Conservation (phyloP, 768 basidiomycete species). For the Lactifluus piperatus region DNA sequence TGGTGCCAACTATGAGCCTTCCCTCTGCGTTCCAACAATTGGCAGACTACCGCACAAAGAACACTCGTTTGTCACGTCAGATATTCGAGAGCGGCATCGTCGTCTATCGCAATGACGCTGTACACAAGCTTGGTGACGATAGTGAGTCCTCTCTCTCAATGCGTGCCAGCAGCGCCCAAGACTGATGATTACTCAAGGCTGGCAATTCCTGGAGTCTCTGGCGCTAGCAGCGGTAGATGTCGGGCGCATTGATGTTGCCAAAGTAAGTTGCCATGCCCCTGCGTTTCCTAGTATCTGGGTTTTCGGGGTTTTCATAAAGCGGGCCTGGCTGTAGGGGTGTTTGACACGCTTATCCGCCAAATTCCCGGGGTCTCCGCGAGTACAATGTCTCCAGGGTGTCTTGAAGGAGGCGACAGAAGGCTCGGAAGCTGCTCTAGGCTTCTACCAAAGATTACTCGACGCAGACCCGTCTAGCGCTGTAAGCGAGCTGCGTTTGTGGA, state of each 20-base stretch:
- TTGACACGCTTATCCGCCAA: constrained; percentile 49
- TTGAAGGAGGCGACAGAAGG: constrained; percentile 63
- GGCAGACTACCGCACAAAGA: constrained; percentile 28
- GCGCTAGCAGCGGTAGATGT: constrained; percentile 70
- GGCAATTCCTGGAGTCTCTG: constrained; percentile 77
- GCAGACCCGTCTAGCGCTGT: constrained; percentile 66
- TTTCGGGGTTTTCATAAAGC: background rate
- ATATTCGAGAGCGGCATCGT: constrained; percentile 28
- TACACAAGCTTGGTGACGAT: constrained; percentile 28
- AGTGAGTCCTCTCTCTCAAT: constrained; percentile 11
- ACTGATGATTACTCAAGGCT: constrained; percentile 37
- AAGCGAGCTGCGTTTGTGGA: constrained; percentile 25
- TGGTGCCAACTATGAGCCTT: constrained; percentile 25
- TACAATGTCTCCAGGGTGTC: constrained; percentile 69
- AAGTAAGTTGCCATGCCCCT: constrained; percentile 41
- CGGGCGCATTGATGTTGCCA: constrained; percentile 61
- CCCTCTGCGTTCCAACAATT: constrained; percentile 29
- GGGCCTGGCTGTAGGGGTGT: constrained; percentile 43
- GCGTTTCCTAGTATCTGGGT: background rate
- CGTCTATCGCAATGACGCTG: constrained; percentile 26
- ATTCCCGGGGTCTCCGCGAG: constrained; percentile 75
- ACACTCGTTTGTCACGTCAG: constrained; percentile 28
- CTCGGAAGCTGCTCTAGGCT: constrained; percentile 47
- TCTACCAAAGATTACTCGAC: constrained; percentile 53
- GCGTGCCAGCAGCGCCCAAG: background rate